Conservation (phyloP, 305 asterid genomes). For the Fraxinus paxiana region DNA sequence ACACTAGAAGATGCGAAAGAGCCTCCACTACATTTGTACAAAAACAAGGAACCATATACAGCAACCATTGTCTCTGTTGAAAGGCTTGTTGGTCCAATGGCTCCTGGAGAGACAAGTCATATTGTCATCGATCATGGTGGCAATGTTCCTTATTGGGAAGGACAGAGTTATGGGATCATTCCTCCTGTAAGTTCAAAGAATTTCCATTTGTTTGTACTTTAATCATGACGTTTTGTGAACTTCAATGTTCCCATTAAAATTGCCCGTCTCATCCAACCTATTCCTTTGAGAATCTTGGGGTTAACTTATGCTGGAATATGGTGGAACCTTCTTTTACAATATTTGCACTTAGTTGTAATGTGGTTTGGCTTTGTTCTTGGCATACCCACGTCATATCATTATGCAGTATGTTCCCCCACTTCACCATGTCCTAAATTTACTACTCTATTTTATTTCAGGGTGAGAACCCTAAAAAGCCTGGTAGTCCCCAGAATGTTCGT, state of each 20-base stretch:
- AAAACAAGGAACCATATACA: slow-evolving; percentile 78
- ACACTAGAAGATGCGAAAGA: slow-evolving; percentile 76
- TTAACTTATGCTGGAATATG: neutral
- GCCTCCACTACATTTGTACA: slow-evolving; percentile 84
- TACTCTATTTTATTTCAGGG: slow-evolving; percentile 45
- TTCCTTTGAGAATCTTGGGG: neutral
- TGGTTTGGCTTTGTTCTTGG: neutral
- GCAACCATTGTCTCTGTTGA: slow-evolving; percentile 85
- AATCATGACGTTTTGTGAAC: neutral
- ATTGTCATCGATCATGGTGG: slow-evolving; percentile 89
- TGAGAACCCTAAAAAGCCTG: slow-evolving; percentile 91
- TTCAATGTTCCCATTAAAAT: neutral
- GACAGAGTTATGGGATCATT: slow-evolving; percentile 88
- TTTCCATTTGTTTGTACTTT: neutral
- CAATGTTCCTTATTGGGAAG: slow-evolving; percentile 95
- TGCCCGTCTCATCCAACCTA: neutral
- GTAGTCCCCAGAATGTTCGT: slow-evolving; percentile 77
- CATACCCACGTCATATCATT: neutral
- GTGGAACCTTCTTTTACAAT: neutral
- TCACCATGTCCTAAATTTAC: neutral
- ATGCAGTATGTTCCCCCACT: neutral
- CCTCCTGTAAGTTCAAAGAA: slow-evolving; percentile 59
- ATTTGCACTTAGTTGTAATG: neutral
- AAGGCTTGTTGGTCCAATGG: slow-evolving; percentile 79
- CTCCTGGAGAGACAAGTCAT: slow-evolving; percentile 97